Evolutionary conservation across 768 basidiomycete species (phyloP), one percentile per base, ranked within the genome.

Genomic region (Mycena kentingensis): DNA sequence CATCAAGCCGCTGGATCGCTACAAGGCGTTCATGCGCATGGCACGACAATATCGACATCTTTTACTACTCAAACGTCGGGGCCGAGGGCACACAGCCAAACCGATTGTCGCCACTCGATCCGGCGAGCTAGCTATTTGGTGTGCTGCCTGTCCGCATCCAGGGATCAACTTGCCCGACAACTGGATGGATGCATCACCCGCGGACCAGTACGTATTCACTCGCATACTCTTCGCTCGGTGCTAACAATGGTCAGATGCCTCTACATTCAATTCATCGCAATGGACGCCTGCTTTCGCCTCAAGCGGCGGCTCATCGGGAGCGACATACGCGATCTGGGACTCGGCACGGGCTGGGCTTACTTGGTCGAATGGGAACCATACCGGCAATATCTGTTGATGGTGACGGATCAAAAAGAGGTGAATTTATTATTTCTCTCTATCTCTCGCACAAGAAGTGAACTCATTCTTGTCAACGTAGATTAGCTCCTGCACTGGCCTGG

Each of bases 11-110:
- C 50, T 51, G 1, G 61, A 66, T 34, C 62, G 71, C 8, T 73
- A 73, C 50, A 45, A 51, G 11, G 43, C 43, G 0, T 65, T 71
- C 32, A 25, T 66, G 35, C 55, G 63, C 12, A 55, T 57, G 44
- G 25, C 39, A 8, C 49, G 52, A 5, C 34, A 62, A 26, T 61
- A 34, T 19, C 28, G 51, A 4, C 51, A 59, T 43, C 35, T 61
- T 8, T 27, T 37, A 19, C 36, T 53, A 31, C 42, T 57, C 16
- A 58, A 55, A 36, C 47, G 50, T 18, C n/a, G 19, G 16, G 50
- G 51, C 7, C 34, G 41, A 1, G 44, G 42, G 3, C 51, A 52
- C 27, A 35, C 44, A 3, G 10, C 3, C 24, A 4, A 11, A 6
- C 2, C 7, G 7, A 5, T 29, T 54, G 54, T 24, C 41, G 37